Conservation (phyloP, 2,329 filamentous ascomycete species). For the Colletotrichum abscissum region DNA sequence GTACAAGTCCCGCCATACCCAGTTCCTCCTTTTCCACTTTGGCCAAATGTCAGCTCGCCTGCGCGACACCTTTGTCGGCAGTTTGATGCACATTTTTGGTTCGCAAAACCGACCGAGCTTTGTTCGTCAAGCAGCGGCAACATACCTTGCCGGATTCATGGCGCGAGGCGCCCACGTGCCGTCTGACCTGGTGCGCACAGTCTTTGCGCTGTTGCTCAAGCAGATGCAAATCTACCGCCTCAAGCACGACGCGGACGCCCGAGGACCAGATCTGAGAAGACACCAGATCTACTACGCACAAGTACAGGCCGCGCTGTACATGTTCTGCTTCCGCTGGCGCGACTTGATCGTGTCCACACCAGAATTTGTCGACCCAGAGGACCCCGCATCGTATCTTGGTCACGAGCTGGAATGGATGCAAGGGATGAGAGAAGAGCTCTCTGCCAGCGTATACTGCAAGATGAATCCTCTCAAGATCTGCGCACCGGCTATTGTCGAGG, state of each 20-base stretch:
- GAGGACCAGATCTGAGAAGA: slow-evolving; percentile 85
- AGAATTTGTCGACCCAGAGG: slow-evolving; percentile 71
- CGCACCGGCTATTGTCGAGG: slow-evolving; percentile 87
- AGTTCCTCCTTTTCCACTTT: slow-evolving; percentile 97
- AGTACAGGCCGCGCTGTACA: slow-evolving; percentile 90
- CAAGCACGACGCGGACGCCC: slow-evolving; percentile 78
- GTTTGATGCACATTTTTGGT: slow-evolving; percentile 71
- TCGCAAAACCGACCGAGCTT: slow-evolving; percentile 58
- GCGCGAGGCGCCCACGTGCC: slow-evolving; percentile 88
- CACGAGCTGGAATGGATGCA: slow-evolving; percentile 84
- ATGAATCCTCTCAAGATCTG: slow-evolving; percentile 97
- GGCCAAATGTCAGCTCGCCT: slow-evolving; percentile 83
- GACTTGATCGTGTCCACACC: slow-evolving; percentile 78
- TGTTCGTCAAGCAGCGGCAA: slow-evolving; percentile 79
- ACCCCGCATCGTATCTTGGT: slow-evolving; percentile 69
- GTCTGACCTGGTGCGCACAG: slow-evolving; percentile 79
- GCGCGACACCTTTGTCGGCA: slow-evolving; percentile 84
- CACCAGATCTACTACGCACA: slow-evolving; percentile 89
- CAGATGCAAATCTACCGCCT: slow-evolving; percentile 82
- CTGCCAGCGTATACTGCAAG: slow-evolving; percentile 83
- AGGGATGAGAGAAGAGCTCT: slow-evolving; percentile 78
- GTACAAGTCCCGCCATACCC: slow-evolving; percentile 90
- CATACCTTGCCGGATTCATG: slow-evolving; percentile 95
- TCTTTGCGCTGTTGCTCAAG: slow-evolving; percentile 82
- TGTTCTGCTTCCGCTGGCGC: slow-evolving; percentile 98